These are phyloP conservation scores for Neopestalotiopsis sp. DNA, from an alignment of 2,329 filamentous ascomycete genomes.

Conservation along the genomic window DNA sequence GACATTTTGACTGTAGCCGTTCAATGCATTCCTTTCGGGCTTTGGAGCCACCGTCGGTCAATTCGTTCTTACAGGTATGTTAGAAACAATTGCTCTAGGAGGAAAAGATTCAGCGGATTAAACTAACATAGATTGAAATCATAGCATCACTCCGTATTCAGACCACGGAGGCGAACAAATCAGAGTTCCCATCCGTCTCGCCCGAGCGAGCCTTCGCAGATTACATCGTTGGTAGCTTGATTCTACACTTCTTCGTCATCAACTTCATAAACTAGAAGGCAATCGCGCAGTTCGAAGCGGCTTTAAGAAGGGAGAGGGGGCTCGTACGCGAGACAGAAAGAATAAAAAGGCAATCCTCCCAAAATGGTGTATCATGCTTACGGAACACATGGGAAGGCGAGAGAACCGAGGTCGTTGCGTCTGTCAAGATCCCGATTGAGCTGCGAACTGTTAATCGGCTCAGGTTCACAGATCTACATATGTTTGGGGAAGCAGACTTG, in stretches of 20 bases:
- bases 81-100: background rate
- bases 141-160: conserved; percentile 83
- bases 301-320: background rate
- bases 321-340: background rate
- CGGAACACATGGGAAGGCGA: background rate
- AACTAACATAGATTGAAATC: conserved; percentile 18
- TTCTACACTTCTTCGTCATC: conserved; percentile 98
- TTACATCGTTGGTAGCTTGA: conserved; percentile 91
- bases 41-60: conserved; percentile 95
- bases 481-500: background rate
- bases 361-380: background rate
- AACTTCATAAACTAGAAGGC: conserved; percentile 96
- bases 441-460: background rate
- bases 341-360: background rate
- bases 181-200: conserved; percentile 76
- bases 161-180: conserved; percentile 82
- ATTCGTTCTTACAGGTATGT: conserved; percentile 89
- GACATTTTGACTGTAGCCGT: conserved; percentile 66
- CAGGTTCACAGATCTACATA: background rate
- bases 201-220: conserved; percentile 94
- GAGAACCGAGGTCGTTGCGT: background rate
- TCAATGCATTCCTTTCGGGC: conserved; percentile 97
- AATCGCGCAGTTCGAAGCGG: background rate
- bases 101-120: no score
- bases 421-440: background rate